These are phyloP conservation scores for Pseudogymnoascus sp. DNA, from an alignment of 2,329 filamentous ascomycete species.

Conservation along the genomic window DNA sequence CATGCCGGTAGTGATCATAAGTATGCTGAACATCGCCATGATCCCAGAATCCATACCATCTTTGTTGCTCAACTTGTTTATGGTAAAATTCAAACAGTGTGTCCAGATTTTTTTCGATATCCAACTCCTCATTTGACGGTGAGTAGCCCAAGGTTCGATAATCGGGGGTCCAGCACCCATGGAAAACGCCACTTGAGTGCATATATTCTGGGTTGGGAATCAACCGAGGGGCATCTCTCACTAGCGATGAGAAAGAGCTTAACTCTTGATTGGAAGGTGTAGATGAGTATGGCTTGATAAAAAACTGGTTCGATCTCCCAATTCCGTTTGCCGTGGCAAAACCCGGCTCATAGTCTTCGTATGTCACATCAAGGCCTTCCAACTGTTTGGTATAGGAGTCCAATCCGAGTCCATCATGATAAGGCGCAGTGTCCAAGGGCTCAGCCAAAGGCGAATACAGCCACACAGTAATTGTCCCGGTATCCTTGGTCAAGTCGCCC, in stretches of 20 bases:
- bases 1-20: conserved; percentile 52
- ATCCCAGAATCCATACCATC: conserved; percentile 60
- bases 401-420: conserved; percentile 51
- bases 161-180: conserved; percentile 47
- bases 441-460: conserved; percentile 51
- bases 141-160: conserved; percentile 27
- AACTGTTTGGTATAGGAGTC: conserved; percentile 51
- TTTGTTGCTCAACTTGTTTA: conserved; percentile 47
- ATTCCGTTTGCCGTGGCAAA: conserved; percentile 53
- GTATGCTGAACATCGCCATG: conserved; percentile 58
- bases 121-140: conserved; percentile 15
- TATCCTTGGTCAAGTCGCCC: conserved; percentile 41
- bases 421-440: conserved; percentile 50
- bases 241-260: conserved; percentile 36
- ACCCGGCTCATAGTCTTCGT: conserved; percentile 53
- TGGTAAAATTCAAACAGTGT: conserved; percentile 52
- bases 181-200: conserved; percentile 44
- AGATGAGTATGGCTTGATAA: conserved; percentile 43
- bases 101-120: conserved; percentile 47
- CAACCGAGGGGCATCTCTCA: conserved; percentile 48
- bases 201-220: conserved; percentile 43
- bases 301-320: conserved; percentile 51
- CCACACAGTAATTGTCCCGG: conserved; percentile 52
- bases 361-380: conserved; percentile 56
- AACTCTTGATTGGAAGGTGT: conserved; percentile 46